Percentiles rank a stretch among this genome's conserved stretches.
These are phyloP conservation scores for Cladochytrium replicatum DNA, from an alignment of 192 early-diverging fungal genomes.

Conservation along the genomic window DNA sequence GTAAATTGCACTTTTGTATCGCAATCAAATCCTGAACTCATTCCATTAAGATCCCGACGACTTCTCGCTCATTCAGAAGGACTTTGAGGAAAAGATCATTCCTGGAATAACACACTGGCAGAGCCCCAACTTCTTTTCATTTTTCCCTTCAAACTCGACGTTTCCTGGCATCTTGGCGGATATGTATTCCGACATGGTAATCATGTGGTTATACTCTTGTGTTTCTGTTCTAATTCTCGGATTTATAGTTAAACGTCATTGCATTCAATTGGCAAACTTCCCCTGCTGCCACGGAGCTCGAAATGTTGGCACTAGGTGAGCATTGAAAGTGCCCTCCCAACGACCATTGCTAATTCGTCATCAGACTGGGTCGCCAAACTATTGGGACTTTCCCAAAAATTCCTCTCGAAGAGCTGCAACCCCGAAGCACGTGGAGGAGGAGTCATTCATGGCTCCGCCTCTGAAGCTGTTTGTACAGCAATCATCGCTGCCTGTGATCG, in stretches of 20 bases:
- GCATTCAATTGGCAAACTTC: constrained; percentile 16
- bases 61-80: constrained; percentile 24
- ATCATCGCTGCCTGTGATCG: constrained; percentile 49
- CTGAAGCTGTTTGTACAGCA: constrained; percentile 44
- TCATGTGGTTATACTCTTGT: constrained; percentile 15
- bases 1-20: constrained; percentile 24
- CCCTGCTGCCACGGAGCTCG: constrained; percentile 54
- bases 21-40: constrained; percentile 25
- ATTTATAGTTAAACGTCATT: constrained; percentile 2
- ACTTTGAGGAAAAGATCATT: constrained; percentile 48
- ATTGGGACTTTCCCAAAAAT: constrained; percentile 44
- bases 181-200: constrained; percentile 52
- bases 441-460: constrained; percentile 54
- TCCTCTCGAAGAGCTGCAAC: constrained; percentile 29
- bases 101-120: constrained; percentile 66
- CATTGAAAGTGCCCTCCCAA: too few species aligned
- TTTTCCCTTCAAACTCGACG: constrained; percentile 42
- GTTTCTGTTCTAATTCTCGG: constrained; percentile 1
- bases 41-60: constrained; percentile 13
- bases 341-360: too few species aligned
- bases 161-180: constrained; percentile 51
- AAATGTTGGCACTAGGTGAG: constrained; percentile 44
- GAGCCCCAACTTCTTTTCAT: constrained; percentile 53
- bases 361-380: constrained; percentile 60
- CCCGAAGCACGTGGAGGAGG: constrained; percentile 48